phyloP scores from a whole-genome alignment of 2,329 filamentous ascomycete species.

The Blastomyces silverae region DNA sequence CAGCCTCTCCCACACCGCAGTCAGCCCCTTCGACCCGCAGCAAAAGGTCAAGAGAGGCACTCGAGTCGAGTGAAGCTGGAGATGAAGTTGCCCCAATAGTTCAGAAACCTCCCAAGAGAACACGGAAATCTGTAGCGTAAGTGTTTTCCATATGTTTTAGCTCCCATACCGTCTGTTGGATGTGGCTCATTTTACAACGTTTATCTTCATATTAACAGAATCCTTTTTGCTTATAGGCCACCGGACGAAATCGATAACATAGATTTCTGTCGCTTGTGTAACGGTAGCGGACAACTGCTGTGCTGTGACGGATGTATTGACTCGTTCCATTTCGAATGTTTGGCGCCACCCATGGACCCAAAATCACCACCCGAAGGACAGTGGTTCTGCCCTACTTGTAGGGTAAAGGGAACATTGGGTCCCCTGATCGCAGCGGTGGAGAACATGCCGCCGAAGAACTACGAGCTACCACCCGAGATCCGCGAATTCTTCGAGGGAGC shows the following conservation, averaged over 20 bases:
- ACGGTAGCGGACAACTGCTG: conserved; percentile 73
- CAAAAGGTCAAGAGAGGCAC: conserved; percentile 1
- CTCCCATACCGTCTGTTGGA: neutral
- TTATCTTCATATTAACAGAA: neutral
- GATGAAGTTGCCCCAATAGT: neutral
- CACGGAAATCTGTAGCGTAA: conserved; percentile 10
- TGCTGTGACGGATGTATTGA: conserved; percentile 90
- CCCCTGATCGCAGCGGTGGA: conserved; percentile 59
- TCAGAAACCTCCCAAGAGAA: conserved; percentile 3
- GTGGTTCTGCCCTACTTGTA: conserved; percentile 71
- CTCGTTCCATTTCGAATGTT: conserved; percentile 83
- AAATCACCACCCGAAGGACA: conserved; percentile 59
- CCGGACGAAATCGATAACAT: conserved; percentile 58
- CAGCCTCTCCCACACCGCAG: conserved; percentile 1
- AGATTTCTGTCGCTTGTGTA: conserved; percentile 82
- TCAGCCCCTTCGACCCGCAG: neutral
- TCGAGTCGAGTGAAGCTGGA: conserved; percentile 16
- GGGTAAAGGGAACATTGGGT: conserved; percentile 54
- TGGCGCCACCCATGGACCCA: conserved; percentile 68
- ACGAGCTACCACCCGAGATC: conserved; percentile 62
- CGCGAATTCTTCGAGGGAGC: conserved; percentile 76
- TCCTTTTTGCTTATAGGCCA: conserved; percentile 6
- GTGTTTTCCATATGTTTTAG: conserved; percentile 1
- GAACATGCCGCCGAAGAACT: conserved; percentile 63
- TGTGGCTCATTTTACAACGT: neutral